Evolutionary conservation across 116 monocot genomes (phyloP), one percentile per base, ranked within the genome.

Genomic region (Trichopus zeylanicus): DNA sequence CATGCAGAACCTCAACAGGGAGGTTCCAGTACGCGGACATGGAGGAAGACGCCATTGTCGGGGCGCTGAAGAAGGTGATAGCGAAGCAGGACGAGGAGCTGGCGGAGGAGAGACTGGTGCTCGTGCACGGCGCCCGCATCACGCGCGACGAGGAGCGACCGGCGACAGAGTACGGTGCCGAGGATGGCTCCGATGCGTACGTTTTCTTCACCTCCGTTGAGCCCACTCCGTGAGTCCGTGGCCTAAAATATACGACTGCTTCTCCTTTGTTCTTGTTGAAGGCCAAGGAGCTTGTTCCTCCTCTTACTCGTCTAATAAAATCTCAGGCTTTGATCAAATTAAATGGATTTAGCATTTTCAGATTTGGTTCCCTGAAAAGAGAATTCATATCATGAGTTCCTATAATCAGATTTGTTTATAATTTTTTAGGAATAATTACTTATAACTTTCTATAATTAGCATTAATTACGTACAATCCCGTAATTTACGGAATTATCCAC

Each of bases 1-100:
- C 3, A 61, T 81, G 39, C 76, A 81, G 55, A 81, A 69, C 66
- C 32, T 81, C 16, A 66, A n/a, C 65, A 13, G 76, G 81, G 47
- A 60, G 57, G 31, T 60, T 72, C 49, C 69, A 69, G 62, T 61
- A 73, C 47, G 59, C 73, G 3, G 81, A 81, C 28, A 35, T 76
- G 10, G 65, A 52, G 29, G 65, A 72, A 23, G 68, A 56, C 6
- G 75, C 72, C 11, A 69, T 69, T 2, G 72, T 81, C 0, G 73
- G 46, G 18, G 23, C 9, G 0, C 38, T 81, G 16, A 76, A 81
- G 76, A 62, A 56, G 47, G 72, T 35, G 60, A 66, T 76, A 16
- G 73, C 57, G 6, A 53, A 22, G n/a, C 47, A 24, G 10, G 59
- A 61, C 46, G 75, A 81, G 51, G 46, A 20, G 19, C 27, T 66